A percentile compares a stretch with the other conserved stretches of the same genome.
Conservation (phyloP, 768 basidiomycete species). For the Harrya chromipes region DNA sequence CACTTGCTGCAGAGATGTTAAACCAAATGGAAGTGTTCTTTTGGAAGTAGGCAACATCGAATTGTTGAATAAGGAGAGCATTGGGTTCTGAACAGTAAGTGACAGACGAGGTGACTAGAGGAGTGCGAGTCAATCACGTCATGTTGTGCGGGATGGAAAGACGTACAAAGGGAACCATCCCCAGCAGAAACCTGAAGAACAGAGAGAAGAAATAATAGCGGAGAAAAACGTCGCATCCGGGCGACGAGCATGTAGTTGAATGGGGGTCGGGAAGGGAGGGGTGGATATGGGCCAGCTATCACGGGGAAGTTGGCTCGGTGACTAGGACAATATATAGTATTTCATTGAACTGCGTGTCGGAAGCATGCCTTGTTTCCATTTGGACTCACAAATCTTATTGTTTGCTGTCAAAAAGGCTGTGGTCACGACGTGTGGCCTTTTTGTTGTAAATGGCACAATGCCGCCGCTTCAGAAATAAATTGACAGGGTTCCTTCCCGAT, state of each 20-base stretch:
- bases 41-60: conserved; percentile 70
- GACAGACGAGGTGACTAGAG: conserved; percentile 78
- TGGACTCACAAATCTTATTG: conserved; percentile 32
- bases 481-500: background rate
- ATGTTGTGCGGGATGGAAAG: conserved; percentile 1
- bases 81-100: conserved; percentile 84
- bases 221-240: conserved; percentile 63
- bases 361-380: conserved; percentile 30
- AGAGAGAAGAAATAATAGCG: conserved; percentile 41
- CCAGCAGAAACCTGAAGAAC: conserved; percentile 42
- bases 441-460: conserved; percentile 20
- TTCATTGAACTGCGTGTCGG: conserved; percentile 24
- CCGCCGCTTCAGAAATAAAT: background rate
- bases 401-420: conserved; percentile 30
- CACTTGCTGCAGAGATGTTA: conserved; percentile 82
- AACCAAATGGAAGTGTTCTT: conserved; percentile 74
- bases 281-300: conserved; percentile 30
- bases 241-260: conserved; percentile 61
- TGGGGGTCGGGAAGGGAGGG: conserved; percentile 7
- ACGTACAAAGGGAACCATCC: conserved; percentile 63
- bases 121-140: conserved; percentile 3
- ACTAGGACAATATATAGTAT: conserved; percentile 21
- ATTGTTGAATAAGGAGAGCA: conserved; percentile 73
- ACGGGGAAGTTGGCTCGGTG: conserved; percentile 12
- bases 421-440: conserved; percentile 11